phyloP scores from a whole-genome alignment of 2,329 filamentous ascomycete genomes.

The Fusarium anguioides region DNA sequence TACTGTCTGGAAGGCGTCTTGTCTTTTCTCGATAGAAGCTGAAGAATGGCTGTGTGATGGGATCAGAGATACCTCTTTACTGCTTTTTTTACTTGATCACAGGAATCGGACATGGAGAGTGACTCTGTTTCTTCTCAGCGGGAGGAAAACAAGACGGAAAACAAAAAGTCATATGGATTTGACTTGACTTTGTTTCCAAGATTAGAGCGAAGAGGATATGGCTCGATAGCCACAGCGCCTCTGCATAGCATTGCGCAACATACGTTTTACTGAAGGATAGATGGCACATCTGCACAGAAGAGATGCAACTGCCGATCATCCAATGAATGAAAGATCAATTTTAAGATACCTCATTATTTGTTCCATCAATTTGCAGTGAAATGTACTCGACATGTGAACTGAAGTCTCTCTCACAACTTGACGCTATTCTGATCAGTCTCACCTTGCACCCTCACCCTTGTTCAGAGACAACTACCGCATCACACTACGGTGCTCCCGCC shows the following conservation, averaged over 20 bases:
- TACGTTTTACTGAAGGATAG: slow-evolving; percentile 39
- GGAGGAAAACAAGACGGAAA: slow-evolving; percentile 8
- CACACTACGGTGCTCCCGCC: slow-evolving; percentile 8
- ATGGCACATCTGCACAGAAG: slow-evolving; percentile 30
- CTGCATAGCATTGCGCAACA: slow-evolving; percentile 25
- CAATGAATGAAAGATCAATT: slow-evolving; percentile 35
- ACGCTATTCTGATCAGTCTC: too few species aligned
- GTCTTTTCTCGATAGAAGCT: slow-evolving; percentile 44
- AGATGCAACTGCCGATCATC: slow-evolving; percentile 37
- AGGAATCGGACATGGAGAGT: slow-evolving; percentile 1
- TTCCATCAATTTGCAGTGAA: too few species aligned
- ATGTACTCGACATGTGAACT: too few species aligned
- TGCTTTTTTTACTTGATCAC: slow-evolving; percentile 29
- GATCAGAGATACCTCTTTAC: slow-evolving; percentile 37
- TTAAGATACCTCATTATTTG: slow-evolving; percentile 35
- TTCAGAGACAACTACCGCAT: background rate
- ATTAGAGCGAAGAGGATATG: slow-evolving; percentile 34
- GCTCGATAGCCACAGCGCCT: slow-evolving; percentile 34
- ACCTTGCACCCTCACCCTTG: too few species aligned
- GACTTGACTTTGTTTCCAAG: slow-evolving; percentile 15
- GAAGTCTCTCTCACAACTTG: too few species aligned
- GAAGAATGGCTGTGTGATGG: slow-evolving; percentile 37
- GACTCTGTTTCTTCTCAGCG: too few species aligned
- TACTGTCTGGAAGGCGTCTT: slow-evolving; percentile 31
- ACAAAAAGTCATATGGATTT: slow-evolving; percentile 6